Evolutionary conservation across 306 rosid genomes (phyloP), one percentile per base, ranked within the genome.

Genomic region (Citrullus mucosospermus): DNA sequence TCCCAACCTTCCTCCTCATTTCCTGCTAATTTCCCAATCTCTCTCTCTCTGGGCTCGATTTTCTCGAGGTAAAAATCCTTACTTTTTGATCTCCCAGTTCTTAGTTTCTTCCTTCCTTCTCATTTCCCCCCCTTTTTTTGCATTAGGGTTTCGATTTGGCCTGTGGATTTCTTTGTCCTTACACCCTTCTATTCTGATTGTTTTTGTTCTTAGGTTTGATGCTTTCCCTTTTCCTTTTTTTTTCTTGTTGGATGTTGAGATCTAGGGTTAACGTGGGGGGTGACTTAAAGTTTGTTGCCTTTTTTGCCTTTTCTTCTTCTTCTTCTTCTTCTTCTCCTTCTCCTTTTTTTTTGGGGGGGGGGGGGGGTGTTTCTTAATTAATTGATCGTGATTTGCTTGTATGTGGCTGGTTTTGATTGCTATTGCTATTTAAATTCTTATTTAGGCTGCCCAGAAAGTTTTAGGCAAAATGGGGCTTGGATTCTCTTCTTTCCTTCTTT

Each of bases 261-360:
- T 76, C 79, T 76, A 76, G 79, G 79, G 79, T 76, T 76, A 16
- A 30, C 78, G 41, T 73, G 59, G 43, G 15, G 61, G 16, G 9
- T 32, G 39, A 73, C 78, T 17, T 51, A 73, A 39, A 54, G 79
- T 75, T 75, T 75, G 32, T 38, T 75, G 17, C 66, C 10, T 55
- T 54, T 53, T 75, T 74, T 53, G 3, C 4, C 1, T 22, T 0
- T 22, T 22, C 22, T 22, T 22, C 22, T 22, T 22, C 22, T 22
- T 22, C 22, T 22, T 22, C 22, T 22, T 22, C 22, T 22, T 22
- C n/a, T n/a, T n/a, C n/a, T n/a, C n/a, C n/a, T n/a, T n/a, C n/a
- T n/a, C n/a, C n/a, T 5, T 55, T 9, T 73, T 34, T 8, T 54
- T 56, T 34, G 22, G 22, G 22, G 22, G 22, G 22, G 22, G 22